Percentiles rank a stretch among this genome's conserved stretches.
These are phyloP conservation scores for Pythium brachiatum DNA, from an alignment of 352 stramenopile species.

Conservation along the genomic window DNA sequence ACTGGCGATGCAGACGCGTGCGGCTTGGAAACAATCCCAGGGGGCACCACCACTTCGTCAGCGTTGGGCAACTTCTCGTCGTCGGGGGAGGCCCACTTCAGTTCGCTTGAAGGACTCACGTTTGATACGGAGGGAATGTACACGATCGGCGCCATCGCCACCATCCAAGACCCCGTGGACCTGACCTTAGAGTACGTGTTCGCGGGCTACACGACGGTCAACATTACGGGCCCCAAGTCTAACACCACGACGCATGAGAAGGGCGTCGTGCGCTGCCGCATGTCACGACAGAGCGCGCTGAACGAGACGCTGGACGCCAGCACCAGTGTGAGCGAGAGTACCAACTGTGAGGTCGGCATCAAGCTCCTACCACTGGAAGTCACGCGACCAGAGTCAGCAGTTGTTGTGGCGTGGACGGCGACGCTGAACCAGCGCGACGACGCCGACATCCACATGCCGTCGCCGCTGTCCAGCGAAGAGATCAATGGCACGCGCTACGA, in stretches of 20 bases:
- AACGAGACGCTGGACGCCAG: conserved; percentile 25
- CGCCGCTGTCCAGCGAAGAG: conserved; percentile 32
- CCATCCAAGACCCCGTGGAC: conserved; percentile 36
- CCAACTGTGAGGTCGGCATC: conserved; percentile 50
- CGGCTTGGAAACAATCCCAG: conserved; percentile 25
- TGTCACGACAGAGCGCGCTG: conserved; percentile 36
- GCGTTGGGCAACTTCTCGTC: conserved; percentile 49
- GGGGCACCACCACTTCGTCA: conserved; percentile 24
- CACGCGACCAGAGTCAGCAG: conserved; percentile 19
- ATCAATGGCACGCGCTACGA: conserved; percentile 41
- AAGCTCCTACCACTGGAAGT: conserved; percentile 29
- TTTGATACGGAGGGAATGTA: conserved; percentile 38
- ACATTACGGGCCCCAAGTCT: conserved; percentile 17
- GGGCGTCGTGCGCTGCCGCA: conserved; percentile 43
- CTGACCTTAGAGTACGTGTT: conserved; percentile 46
- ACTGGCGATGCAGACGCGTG: conserved; percentile 30
- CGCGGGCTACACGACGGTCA: conserved; percentile 41
- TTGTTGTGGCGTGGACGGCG: conserved; percentile 38
- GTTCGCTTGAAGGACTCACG: conserved; percentile 33
- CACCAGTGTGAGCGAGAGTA: conserved; percentile 29
- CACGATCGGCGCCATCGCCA: conserved; percentile 43
- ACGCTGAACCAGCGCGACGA: conserved; percentile 32
- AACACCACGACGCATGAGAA: conserved; percentile 2
- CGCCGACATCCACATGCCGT: conserved; percentile 45
- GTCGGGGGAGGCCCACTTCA: conserved; percentile 32